Evolutionary conservation across 192 early-diverging fungal species (phyloP).

Genomic region (Backusella circina): DNA sequence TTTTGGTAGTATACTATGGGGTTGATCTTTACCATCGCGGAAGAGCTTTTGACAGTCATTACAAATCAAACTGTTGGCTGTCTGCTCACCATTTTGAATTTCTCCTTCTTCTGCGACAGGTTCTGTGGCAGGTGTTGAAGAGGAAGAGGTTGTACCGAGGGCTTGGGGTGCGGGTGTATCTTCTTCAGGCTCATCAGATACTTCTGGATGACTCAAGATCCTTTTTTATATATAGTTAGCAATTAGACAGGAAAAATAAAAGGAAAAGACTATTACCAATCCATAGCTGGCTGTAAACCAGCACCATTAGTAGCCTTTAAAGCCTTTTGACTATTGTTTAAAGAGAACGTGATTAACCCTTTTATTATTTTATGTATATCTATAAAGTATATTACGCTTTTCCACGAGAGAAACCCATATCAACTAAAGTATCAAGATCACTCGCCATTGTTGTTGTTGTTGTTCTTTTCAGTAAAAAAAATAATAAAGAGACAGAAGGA

Average conservation of each 20-base stretch:
- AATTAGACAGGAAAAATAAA: neutral
- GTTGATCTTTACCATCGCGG: conserved; percentile 64
- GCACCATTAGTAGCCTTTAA: conserved; percentile 67
- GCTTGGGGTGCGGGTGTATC: conserved; percentile 38
- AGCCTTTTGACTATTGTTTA: conserved; percentile 44
- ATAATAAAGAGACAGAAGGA: neutral
- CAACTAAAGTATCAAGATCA: conserved; percentile 50
- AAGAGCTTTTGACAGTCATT: conserved; percentile 82
- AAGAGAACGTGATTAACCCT: neutral
- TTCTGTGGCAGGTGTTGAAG: conserved; percentile 11
- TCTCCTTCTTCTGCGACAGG: conserved; percentile 36
- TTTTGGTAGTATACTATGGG: too few species aligned
- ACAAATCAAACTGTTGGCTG: conserved; percentile 75
- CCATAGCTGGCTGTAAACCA: conserved; percentile 82
- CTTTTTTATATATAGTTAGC: conserved; percentile 35
- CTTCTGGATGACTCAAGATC: conserved; percentile 69
- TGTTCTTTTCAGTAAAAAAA: neutral
- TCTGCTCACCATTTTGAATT: conserved; percentile 68
- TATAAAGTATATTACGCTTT: conserved; percentile 45
- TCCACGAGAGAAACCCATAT: conserved; percentile 68
- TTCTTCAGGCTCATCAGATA: conserved; percentile 61
- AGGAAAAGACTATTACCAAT: conserved; percentile 55
- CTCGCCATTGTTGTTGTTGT: conserved; percentile 34
- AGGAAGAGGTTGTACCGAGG: conserved; percentile 25
- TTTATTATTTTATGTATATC: neutral